Conservation (phyloP, 169 alveolate species). For the Eimeria acervulina region DNA sequence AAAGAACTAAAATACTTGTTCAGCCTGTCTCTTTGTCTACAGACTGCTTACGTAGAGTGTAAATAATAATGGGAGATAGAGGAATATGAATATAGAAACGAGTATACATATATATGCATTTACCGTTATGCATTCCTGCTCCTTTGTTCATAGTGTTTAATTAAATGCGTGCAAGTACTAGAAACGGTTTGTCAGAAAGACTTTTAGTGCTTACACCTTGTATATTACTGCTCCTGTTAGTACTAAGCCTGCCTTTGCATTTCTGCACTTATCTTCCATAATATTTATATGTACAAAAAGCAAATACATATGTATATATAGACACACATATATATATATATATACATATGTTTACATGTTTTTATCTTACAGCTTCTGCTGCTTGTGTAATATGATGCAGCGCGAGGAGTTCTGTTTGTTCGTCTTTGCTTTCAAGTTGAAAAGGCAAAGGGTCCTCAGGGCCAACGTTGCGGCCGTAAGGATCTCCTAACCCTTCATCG, state of each 20-base stretch:
- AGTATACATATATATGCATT: not conserved
- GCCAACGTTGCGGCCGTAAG: not conserved
- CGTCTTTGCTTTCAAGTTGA: not conserved
- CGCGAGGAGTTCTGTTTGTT: constrained; percentile 17
- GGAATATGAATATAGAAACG: not conserved
- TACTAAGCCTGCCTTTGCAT: too few species aligned
- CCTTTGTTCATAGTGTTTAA: not conserved
- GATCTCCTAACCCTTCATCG: not conserved
- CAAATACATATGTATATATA: too few species aligned
- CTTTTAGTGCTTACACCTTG: too few species aligned
- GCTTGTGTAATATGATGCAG: not conserved
- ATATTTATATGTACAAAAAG: too few species aligned
- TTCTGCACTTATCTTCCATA: too few species aligned
- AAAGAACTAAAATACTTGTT: too few species aligned
- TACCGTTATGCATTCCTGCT: too few species aligned
- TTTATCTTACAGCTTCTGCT: not conserved
- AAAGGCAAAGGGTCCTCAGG: not conserved
- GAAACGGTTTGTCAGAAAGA: not conserved
- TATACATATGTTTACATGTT: not conserved
- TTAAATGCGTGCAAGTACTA: not conserved
- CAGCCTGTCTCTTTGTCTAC: too few species aligned
- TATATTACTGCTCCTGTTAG: too few species aligned
- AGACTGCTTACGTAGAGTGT: too few species aligned
- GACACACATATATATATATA: too few species aligned
- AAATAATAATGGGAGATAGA: not conserved